These are phyloP conservation scores for Coelastrella sp. DNA, from an alignment of 139 green algal species.

Conservation along the genomic window DNA sequence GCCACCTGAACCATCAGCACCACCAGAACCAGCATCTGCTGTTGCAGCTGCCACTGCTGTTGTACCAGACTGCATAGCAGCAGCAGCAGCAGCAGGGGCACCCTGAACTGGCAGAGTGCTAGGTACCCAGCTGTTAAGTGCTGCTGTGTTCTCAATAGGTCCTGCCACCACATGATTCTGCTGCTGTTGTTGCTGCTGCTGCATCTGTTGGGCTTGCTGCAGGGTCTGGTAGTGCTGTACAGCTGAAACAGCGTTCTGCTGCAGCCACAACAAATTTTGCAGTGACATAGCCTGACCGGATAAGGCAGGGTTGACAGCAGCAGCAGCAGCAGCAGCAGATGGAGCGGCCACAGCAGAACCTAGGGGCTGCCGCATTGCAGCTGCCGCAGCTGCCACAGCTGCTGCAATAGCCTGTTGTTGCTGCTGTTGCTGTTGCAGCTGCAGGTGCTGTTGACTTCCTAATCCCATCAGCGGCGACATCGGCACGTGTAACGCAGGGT, in stretches of 20 bases:
- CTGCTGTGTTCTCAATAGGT: not conserved
- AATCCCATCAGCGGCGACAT: not conserved
- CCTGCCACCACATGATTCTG: not conserved
- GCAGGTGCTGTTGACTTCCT: not conserved
- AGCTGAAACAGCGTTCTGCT: constrained; percentile 42
- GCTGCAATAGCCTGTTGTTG: constrained; percentile 1
- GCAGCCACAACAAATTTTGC: constrained; percentile 33
- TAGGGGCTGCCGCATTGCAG: not conserved
- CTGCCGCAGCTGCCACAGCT: not conserved
- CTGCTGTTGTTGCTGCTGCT: constrained; percentile 24
- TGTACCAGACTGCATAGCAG: not conserved
- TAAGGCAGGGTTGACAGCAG: not conserved
- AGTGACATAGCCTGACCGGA: constrained; percentile 5
- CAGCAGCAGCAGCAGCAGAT: not conserved
- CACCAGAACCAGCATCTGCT: not conserved
- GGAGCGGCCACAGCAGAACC: no score
- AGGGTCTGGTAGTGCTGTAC: constrained; percentile 34
- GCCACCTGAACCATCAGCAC: not conserved
- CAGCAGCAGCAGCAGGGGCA: constrained; percentile 2
- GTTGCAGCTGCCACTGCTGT: constrained; percentile 29
- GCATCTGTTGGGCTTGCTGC: constrained; percentile 24
- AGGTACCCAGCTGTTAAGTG: constrained; percentile 33
- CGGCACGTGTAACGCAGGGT: not conserved
- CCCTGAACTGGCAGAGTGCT: constrained; percentile 17
- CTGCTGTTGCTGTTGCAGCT: constrained; percentile 2